Conservation (phyloP, 805 yeast species). For the Candida gorgasii region DNA sequence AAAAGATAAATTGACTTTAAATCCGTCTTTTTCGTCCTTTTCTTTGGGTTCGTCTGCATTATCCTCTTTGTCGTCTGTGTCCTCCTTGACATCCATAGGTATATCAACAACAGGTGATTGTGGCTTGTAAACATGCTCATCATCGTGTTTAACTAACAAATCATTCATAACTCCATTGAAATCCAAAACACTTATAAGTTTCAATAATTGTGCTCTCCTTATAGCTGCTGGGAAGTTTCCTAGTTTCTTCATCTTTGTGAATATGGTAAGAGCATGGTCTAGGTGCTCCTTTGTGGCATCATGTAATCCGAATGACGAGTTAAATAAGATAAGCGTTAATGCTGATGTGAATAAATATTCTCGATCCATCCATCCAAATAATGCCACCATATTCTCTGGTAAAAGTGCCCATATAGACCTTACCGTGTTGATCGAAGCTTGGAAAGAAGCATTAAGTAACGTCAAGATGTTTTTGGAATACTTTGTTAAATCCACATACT, state of each 20-base stretch:
- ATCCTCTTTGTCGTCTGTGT: background rate
- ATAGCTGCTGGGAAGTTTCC: conserved; percentile 82
- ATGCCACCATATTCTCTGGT: conserved; percentile 79
- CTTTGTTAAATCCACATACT: conserved; percentile 62
- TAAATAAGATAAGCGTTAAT: conserved; percentile 69
- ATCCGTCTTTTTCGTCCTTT: conserved; percentile 5
- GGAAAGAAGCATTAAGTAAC: conserved; percentile 72
- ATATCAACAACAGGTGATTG: background rate
- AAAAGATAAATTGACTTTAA: conserved; percentile 17
- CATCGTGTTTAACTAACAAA: conserved; percentile 59
- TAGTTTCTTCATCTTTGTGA: conserved; percentile 71
- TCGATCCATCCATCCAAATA: conserved; percentile 86
- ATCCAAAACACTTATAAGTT: conserved; percentile 63
- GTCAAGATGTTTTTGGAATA: conserved; percentile 71
- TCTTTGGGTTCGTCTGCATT: background rate
- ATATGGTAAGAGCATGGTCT: conserved; percentile 69
- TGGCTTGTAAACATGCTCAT: conserved; percentile 28
- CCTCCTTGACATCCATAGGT: background rate
- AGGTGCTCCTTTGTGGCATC: conserved; percentile 70
- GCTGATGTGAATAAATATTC: conserved; percentile 78
- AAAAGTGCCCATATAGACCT: conserved; percentile 71
- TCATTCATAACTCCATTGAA: conserved; percentile 65
- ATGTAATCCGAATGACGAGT: conserved; percentile 80
- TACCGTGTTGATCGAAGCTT: conserved; percentile 75
- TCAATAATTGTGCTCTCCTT: conserved; percentile 68